Evolutionary conservation across 1,139 yeast genomes (phyloP).

Genomic region (Tardiomyces digboiensis): DNA sequence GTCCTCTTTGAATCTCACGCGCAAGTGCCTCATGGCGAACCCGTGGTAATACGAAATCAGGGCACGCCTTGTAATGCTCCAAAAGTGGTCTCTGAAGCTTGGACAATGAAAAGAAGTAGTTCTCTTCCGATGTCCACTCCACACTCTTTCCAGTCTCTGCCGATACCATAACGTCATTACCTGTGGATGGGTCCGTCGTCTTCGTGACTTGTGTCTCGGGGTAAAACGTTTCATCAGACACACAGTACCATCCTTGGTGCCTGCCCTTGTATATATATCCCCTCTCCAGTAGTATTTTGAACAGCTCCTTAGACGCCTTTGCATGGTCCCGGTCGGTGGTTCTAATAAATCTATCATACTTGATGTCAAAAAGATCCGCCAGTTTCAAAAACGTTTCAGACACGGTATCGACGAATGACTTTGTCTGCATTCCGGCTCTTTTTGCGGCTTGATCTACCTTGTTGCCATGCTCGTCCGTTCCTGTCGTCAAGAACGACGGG

Average conservation of each 20-base stretch:
- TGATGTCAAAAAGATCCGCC: conserved; percentile 46
- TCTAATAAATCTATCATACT: conserved; percentile 72
- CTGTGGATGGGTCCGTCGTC: conserved; percentile 29
- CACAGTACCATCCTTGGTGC: conserved; percentile 92
- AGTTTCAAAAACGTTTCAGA: conserved; percentile 54
- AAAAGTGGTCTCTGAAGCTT: conserved; percentile 48
- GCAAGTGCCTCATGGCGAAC: conserved; percentile 47
- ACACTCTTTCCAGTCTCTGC: conserved; percentile 75
- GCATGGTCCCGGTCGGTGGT: conserved; percentile 83
- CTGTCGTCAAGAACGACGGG: conserved; percentile 60
- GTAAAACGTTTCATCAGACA: conserved; percentile 91
- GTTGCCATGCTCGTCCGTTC: conserved; percentile 96
- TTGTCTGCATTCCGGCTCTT: conserved; percentile 45
- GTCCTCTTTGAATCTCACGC: conserved; percentile 42
- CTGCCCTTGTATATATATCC: conserved; percentile 73
- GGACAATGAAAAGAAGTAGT: conserved; percentile 76
- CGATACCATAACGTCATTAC: conserved; percentile 37
- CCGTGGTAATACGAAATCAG: conserved; percentile 53
- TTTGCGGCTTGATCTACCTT: conserved; percentile 77
- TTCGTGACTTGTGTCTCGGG: conserved; percentile 69
- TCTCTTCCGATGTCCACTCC: conserved; percentile 64
- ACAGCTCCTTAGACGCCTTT: conserved; percentile 52
- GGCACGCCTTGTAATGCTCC: conserved; percentile 35
- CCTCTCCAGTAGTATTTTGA: conserved; percentile 50
- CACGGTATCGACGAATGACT: conserved; percentile 62